Conservation (phyloP, 2,329 filamentous ascomycete species). For the Cadophora malorum region DNA sequence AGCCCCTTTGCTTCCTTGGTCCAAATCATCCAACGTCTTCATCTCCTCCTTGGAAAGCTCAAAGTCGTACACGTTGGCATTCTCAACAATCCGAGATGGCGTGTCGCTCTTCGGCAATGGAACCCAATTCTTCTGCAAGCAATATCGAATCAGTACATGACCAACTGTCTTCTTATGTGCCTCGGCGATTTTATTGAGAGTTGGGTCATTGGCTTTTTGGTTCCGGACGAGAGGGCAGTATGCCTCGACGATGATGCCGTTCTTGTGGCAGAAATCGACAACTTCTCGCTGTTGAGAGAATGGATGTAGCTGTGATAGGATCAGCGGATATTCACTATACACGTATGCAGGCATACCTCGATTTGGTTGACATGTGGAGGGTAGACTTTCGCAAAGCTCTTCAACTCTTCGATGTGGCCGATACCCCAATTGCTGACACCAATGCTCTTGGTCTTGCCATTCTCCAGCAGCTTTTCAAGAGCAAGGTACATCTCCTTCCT, state of each 20-base stretch:
- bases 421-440: constrained; percentile 77
- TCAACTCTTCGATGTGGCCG: constrained; percentile 72
- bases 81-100: constrained; percentile 63
- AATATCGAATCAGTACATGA: constrained; percentile 73
- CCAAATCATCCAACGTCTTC: constrained; percentile 56
- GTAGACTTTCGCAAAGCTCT: constrained; percentile 67
- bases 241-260: constrained; percentile 59
- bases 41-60: constrained; percentile 63
- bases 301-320: constrained; percentile 67
- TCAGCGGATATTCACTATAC: constrained; percentile 67
- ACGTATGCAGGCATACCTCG: constrained; percentile 60
- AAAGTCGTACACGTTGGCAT: constrained; percentile 67
- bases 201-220: constrained; percentile 65
- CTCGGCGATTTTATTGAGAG: constrained; percentile 60
- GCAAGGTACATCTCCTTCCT: constrained; percentile 70
- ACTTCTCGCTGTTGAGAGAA: constrained; percentile 68
- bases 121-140: constrained; percentile 72
- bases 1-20: constrained; percentile 54
- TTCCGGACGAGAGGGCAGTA: constrained; percentile 64
- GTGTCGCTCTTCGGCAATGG: constrained; percentile 72
- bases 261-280: constrained; percentile 54
- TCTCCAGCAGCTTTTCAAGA: constrained; percentile 64
- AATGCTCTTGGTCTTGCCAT: constrained; percentile 68
- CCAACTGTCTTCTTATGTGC: constrained; percentile 66
- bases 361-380: constrained; percentile 76